A percentile compares a stretch with the other conserved stretches of the same genome.
Evolutionary conservation across 345 rosid genomes (phyloP).

Genomic region (Salix arbutifolia): DNA sequence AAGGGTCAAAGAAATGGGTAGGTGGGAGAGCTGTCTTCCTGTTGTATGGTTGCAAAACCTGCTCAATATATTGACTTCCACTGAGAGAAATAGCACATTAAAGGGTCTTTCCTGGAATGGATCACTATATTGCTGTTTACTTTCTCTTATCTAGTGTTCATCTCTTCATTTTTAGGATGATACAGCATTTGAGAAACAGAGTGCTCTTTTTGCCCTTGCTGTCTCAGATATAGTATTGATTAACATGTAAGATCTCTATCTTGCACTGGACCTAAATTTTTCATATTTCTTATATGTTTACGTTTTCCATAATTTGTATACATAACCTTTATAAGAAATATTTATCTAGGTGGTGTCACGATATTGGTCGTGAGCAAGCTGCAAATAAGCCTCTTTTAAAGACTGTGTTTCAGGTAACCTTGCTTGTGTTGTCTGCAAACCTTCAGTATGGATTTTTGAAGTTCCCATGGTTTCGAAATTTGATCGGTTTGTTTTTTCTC

Average conservation of each 20-base stretch:
- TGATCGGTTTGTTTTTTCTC: slow-evolving; percentile 24
- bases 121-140: slow-evolving; percentile 3
- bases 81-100: background rate
- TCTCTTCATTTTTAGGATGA: slow-evolving; percentile 61
- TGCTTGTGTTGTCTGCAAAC: slow-evolving; percentile 6
- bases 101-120: background rate
- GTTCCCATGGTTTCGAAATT: slow-evolving; percentile 13
- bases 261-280: background rate
- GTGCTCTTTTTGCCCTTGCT: slow-evolving; percentile 98
- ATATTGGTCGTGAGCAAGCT: slow-evolving; percentile 99
- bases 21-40: background rate
- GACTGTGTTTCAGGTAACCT: slow-evolving; percentile 92
- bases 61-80: background rate
- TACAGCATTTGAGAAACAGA: slow-evolving; percentile 98
- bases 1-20: background rate
- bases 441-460: slow-evolving; percentile 10
- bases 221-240: slow-evolving; percentile 97
- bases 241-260: slow-evolving; percentile 68
- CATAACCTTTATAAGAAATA: slow-evolving; percentile 18
- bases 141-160: slow-evolving; percentile 6
- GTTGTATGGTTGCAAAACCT: background rate
- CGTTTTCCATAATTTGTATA: slow-evolving; percentile 3
- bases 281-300: background rate
- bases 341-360: slow-evolving; percentile 94
- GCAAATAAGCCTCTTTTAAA: slow-evolving; percentile 97